A percentile compares a stretch with the other conserved stretches of the same genome.
Conservation (phyloP, 2,329 filamentous ascomycete genomes). For the Exophiala calicioides region DNA sequence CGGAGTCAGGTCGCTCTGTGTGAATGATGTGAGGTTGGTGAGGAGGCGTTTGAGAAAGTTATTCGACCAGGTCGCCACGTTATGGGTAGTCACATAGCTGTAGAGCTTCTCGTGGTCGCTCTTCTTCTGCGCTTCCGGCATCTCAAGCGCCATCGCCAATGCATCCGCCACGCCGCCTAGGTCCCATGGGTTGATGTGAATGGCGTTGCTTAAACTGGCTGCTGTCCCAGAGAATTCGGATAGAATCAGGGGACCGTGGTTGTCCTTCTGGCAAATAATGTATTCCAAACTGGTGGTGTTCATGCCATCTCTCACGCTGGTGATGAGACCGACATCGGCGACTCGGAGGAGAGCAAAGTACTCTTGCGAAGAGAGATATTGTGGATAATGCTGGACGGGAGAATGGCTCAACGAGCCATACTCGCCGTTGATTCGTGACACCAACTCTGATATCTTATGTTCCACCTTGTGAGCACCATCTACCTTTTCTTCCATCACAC, state of each 20-base stretch:
- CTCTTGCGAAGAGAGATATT: slow-evolving; percentile 85
- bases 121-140: slow-evolving; percentile 66
- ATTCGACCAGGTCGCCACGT: slow-evolving; percentile 81
- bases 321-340: slow-evolving; percentile 90
- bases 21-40: slow-evolving; percentile 75
- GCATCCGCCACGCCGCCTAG: slow-evolving; percentile 78
- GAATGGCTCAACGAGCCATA: slow-evolving; percentile 87
- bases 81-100: slow-evolving; percentile 79
- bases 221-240: slow-evolving; percentile 97
- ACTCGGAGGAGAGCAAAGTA: slow-evolving; percentile 92
- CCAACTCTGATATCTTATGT: slow-evolving; percentile 85
- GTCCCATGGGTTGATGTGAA: slow-evolving; percentile 98
- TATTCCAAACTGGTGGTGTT: slow-evolving; percentile 97
- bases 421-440: slow-evolving; percentile 85
- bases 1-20: slow-evolving; percentile 75
- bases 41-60: slow-evolving; percentile 77
- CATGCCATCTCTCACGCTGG: slow-evolving; percentile 95
- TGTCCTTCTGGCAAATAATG: slow-evolving; percentile 85
- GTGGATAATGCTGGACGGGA: slow-evolving; percentile 91
- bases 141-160: slow-evolving; percentile 78
- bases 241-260: slow-evolving; percentile 83
- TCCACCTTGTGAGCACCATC: slow-evolving; percentile 77
- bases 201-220: slow-evolving; percentile 78
- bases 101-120: slow-evolving; percentile 75
- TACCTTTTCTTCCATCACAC: slow-evolving; percentile 74